Percentiles rank a stretch among this genome's conserved stretches.
These are phyloP conservation scores for Aurifilum marmelostoma DNA, from an alignment of 2,329 filamentous ascomycete genomes.

Conservation along the genomic window DNA sequence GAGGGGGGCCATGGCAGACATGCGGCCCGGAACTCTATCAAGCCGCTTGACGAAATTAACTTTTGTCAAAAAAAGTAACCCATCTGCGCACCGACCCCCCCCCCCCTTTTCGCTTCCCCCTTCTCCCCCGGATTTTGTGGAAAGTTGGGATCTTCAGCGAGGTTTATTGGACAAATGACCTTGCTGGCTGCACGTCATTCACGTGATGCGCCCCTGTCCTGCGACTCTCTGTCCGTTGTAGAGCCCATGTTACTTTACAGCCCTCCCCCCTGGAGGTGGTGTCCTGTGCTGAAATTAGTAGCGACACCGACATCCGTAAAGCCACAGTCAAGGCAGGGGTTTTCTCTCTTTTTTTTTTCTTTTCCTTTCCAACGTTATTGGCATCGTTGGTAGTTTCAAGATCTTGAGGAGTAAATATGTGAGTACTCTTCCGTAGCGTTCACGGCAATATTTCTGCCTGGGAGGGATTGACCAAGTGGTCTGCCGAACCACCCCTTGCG, in stretches of 20 bases:
- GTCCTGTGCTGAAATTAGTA: background rate
- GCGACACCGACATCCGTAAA: background rate
- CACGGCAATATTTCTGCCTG: too few species aligned
- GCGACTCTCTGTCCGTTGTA: background rate
- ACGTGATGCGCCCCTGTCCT: background rate
- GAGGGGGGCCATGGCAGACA: too few species aligned
- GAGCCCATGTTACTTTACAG: too few species aligned
- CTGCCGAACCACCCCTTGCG: too few species aligned
- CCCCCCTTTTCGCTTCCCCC: background rate
- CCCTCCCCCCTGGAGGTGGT: background rate
- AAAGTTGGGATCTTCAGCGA: background rate
- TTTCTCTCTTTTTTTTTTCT: too few species aligned
- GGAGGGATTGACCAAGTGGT: too few species aligned
- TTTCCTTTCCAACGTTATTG: too few species aligned
- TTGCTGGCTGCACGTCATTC: background rate
- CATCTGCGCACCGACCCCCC: too few species aligned
- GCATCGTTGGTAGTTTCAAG: background rate
- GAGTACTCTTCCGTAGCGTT: too few species aligned
- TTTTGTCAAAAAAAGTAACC: background rate
- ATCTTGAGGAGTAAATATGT: too few species aligned
- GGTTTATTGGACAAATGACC: background rate
- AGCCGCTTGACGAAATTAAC: background rate
- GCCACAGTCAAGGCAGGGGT: too few species aligned
- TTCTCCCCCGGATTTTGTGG: background rate
- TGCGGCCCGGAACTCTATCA: background rate